Evolutionary conservation across 2,329 filamentous ascomycete species (phyloP), one percentile per base, ranked within the genome.

Genomic region (Xylariaceae sp.): DNA sequence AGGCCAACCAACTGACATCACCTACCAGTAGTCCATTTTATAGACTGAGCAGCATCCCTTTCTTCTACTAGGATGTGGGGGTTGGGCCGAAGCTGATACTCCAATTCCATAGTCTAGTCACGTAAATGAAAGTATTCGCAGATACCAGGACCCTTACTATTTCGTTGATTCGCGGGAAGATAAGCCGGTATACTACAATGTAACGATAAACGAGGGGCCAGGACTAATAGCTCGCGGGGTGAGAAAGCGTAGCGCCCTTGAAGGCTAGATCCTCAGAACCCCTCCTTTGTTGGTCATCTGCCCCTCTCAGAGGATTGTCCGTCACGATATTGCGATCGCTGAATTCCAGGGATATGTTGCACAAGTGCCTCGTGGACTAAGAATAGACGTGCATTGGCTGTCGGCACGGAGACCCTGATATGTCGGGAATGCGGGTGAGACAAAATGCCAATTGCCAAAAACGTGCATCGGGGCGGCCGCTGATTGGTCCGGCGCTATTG

Each of bases 321-420:
- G 22, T 28, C 22, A 28, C 22, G 22, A 28, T 28, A 28, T 28
- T 28, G 22, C 22, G 22, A 28, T 38, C 34, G 13, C 34, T 38
- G 34, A 36, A 36, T 36, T 36, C 10, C 10, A 10, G 14, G 14
- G 33, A 14, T 13, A 38, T 14, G 34, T 38, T 16, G 5, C 13
- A 14, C 9, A 16, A 38, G 13, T 39, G 41, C 46, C 46, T 48
- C 53, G 53, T 52, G 53, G 46, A 14, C 18, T 18, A 43, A 43
- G 47, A 55, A 55, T 55, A 48, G 42, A 33, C 40, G 14, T n/a
- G 34, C 34, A 57, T 52, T 57, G 50, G 50, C 42, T 50, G 47
- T 45, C 53, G 42, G 28, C 45, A 31, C 45, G 33, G 36, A 28
- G 42, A 48, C 9, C 9, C 14, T 28, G 12, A 14, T n/a, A 36